Conservation (phyloP, 345 rosid species). For the Cardamine resedifolia region DNA sequence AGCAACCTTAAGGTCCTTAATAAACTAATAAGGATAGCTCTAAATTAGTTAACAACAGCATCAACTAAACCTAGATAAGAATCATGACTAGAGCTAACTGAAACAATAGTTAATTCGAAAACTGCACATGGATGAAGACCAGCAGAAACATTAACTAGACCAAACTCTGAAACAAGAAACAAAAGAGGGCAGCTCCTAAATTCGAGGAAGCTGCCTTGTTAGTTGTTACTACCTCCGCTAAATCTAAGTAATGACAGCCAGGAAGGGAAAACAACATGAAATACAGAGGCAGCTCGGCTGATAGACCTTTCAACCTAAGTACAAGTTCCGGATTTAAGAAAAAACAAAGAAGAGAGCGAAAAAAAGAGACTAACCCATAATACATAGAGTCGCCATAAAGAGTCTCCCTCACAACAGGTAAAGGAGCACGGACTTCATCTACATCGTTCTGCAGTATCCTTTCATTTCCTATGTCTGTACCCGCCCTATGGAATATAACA, state of each 20-base stretch:
- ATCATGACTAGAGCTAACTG: constrained; percentile 1
- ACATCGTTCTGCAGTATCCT: constrained; percentile 43
- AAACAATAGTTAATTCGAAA: background rate
- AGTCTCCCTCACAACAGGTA: constrained; percentile 94
- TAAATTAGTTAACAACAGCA: background rate
- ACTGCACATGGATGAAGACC: background rate
- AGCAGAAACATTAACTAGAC: constrained; percentile 1
- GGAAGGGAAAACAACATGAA: background rate
- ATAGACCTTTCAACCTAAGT: background rate
- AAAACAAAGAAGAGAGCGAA: background rate
- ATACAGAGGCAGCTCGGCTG: background rate
- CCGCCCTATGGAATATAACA: constrained; percentile 44
- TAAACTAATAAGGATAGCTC: background rate
- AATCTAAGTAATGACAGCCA: background rate
- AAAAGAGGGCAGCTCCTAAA: background rate
- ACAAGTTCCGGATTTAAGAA: background rate
- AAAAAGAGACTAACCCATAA: constrained; percentile 52
- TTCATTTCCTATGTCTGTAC: constrained; percentile 41
- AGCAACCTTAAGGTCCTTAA: background rate
- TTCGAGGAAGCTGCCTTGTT: background rate
- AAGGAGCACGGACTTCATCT: constrained; percentile 89
- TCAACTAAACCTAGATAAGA: background rate
- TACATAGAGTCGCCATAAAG: constrained; percentile 74
- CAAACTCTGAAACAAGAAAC: constrained; percentile 4
- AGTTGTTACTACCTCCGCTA: background rate